These are phyloP conservation scores for Eimeria tenella DNA, from an alignment of 169 alveolate species.

Conservation along the genomic window DNA sequence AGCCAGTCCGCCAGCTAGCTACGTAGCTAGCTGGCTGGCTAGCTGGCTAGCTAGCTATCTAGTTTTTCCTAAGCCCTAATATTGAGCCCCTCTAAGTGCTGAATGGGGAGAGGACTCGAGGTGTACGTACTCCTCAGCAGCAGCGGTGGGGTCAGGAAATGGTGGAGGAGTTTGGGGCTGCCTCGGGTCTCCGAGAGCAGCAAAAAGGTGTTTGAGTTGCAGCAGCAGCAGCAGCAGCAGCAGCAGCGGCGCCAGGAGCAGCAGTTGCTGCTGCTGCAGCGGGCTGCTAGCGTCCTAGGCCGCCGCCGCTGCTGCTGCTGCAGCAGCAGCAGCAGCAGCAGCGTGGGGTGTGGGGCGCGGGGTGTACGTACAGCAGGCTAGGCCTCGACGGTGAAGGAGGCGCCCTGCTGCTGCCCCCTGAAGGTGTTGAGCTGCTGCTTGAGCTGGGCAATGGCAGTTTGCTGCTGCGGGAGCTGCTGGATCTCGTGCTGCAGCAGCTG, in stretches of 20 bases:
- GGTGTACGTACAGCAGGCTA: neutral
- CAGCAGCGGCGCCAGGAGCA: slow-evolving; percentile 11
- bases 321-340: slow-evolving; percentile 40
- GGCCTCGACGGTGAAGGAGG: slow-evolving; percentile 47
- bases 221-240: slow-evolving; percentile 12
- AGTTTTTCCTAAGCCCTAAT: no score
- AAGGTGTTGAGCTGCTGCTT: slow-evolving; percentile 28
- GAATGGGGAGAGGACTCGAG: no score
- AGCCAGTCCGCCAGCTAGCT: no score
- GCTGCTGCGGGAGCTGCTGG: neutral
- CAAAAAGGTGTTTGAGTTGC: neutral
- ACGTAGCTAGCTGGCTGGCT: no score
- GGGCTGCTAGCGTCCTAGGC: no score
- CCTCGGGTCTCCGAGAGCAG: neutral
- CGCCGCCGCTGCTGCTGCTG: slow-evolving; percentile 45
- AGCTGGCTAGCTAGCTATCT: no score
- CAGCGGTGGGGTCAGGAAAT: neutral
- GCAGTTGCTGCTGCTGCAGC: slow-evolving; percentile 47
- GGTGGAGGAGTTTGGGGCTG: neutral
- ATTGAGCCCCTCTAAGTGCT: no score
- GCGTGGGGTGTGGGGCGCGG: neutral
- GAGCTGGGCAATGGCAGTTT: neutral
- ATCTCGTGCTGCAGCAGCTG: slow-evolving; percentile 46
- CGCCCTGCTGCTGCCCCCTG: neutral
- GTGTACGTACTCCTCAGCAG: neutral